Evolutionary conservation across 495 filamentous ascomycete genomes (phyloP).

Genomic region (Hyaloscypha finlandica): DNA sequence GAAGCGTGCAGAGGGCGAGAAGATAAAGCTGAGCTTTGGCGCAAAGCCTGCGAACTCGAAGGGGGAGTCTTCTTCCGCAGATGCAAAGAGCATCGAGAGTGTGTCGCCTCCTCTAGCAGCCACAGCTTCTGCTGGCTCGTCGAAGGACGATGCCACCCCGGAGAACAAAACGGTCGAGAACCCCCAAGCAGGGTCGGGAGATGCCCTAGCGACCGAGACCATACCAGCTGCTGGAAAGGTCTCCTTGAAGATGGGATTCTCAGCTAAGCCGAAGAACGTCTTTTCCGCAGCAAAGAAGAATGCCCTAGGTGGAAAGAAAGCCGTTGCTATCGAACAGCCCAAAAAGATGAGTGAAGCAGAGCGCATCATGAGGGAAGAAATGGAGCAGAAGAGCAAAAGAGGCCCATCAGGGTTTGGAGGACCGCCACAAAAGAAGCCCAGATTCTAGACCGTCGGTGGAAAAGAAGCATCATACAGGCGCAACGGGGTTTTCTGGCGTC

Average conservation of each 20-base stretch:
- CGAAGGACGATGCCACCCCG: not conserved
- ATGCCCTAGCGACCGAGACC: conserved; percentile 6
- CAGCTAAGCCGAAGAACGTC: conserved; percentile 74
- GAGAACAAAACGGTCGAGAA: not conserved
- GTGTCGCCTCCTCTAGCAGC: not conserved
- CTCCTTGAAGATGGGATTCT: conserved; percentile 58
- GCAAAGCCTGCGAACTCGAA: conserved; percentile 39
- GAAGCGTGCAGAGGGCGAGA: conserved; percentile 76
- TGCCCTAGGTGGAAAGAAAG: conserved; percentile 64
- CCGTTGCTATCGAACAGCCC: conserved; percentile 51
- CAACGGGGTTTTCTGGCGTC: conserved; percentile 17
- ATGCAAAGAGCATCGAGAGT: not conserved
- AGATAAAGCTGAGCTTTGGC: conserved; percentile 77
- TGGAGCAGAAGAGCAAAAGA: conserved; percentile 67
- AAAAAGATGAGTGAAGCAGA: conserved; percentile 90
- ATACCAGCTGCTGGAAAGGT: conserved; percentile 36
- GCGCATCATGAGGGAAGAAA: conserved; percentile 85
- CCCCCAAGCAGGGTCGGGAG: not conserved
- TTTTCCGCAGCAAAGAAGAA: conserved; percentile 73
- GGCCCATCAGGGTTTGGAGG: conserved; percentile 40
- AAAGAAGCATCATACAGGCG: conserved; percentile 13
- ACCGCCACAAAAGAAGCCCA: conserved; percentile 33
- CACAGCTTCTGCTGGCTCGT: not conserved
- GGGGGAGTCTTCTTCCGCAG: not conserved
- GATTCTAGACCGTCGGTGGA: conserved; percentile 20